Evolutionary conservation across 768 basidiomycete species (phyloP), one percentile per base, ranked within the genome.

Genomic region (Chalciporus sphaerocephalus): DNA sequence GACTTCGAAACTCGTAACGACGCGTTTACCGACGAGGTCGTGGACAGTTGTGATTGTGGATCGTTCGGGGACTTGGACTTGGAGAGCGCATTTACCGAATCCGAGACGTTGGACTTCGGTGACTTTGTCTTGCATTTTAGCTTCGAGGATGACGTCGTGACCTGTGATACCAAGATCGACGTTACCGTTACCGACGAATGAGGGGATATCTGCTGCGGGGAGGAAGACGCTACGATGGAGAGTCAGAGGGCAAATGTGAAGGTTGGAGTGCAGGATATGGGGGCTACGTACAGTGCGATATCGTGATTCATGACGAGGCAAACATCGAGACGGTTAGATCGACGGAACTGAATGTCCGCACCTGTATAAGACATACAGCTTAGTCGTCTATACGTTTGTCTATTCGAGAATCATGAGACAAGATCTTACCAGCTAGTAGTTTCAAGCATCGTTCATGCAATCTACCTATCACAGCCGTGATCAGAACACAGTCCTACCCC

Each of bases 121-220:
- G 44, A 97, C 83, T 48, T 80, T 77, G 11, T 74, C 64, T 51
- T 87, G 74, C 84, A 96, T 92, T 45, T 83, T 69, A 2, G 92
- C 76, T 67, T 99, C 95, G 37, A 94, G 79, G 53, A 98, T 89
- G 52, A 96, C 90, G 71, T 99, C 96, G 69, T 97, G 93, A 4
- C 96, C 96, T 8, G 96, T 98, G 57, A 99, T 96, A 6, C 96
- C 96, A 35, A 99, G 75, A 57, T 97, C 90, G 59, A 99, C 88
- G 60, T 93, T 87, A 39, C 96, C 96, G 64, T 95, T 93, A 34
- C 93, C 96, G 36, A 99, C 96, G 67, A 98, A 99, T 22, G 93
- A 95, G 9, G 96, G 94, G 52, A 99, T 99, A 60, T 99, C 96
- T 5, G 87, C 76, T 1, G 96, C 96, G 18, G 96, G 94, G 18